These are phyloP conservation scores for Hypoxylon sp. DNA, from an alignment of 2,329 filamentous ascomycete species.

Conservation along the genomic window DNA sequence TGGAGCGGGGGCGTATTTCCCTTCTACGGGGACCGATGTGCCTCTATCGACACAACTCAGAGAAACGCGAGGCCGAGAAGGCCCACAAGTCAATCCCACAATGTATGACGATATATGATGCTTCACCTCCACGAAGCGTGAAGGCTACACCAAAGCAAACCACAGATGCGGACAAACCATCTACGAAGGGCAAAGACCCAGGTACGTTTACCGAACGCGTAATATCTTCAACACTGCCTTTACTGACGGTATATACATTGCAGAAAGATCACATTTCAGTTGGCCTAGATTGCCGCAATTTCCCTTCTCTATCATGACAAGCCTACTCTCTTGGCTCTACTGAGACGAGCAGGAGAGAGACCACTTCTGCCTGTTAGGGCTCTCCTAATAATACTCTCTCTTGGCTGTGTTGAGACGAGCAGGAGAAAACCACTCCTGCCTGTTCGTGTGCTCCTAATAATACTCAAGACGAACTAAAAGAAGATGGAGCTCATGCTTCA, in stretches of 20 bases:
- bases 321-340: neutral
- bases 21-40: neutral
- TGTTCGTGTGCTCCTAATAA: too few species aligned
- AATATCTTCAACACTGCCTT: neutral
- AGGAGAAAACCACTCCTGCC: too few species aligned
- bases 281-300: neutral
- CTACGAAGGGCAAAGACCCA: conserved; percentile 4
- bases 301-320: neutral
- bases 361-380: too few species aligned
- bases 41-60: neutral
- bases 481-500: too few species aligned
- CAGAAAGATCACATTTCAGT: neutral
- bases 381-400: too few species aligned
- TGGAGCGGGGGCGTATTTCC: neutral
- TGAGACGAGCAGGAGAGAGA: neutral
- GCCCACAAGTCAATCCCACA: too few species aligned
- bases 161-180: too few species aligned
- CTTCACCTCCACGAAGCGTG: neutral
- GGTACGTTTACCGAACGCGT: neutral
- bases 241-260: neutral
- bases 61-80: neutral
- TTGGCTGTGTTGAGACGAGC: too few species aligned
- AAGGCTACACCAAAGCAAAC: neutral
- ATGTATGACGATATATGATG: neutral
- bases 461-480: too few species aligned